Conservation (phyloP, 306 rosid species). For the Malus sieversii region DNA sequence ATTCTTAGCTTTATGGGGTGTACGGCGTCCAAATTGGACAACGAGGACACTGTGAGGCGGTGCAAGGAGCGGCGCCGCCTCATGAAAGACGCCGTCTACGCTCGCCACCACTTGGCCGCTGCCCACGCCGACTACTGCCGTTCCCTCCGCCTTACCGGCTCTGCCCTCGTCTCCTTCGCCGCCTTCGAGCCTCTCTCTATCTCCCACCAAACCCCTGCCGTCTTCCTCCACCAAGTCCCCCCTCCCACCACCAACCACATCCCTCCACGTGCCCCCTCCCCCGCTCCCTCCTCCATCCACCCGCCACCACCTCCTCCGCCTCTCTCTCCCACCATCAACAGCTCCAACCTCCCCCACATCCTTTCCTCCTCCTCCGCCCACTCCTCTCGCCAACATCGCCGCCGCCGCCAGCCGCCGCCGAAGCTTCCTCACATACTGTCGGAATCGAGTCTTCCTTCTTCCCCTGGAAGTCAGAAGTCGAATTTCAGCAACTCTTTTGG, state of each 20-base stretch:
- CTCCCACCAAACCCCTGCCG: constrained; percentile 77
- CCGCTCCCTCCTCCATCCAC: constrained; percentile 36
- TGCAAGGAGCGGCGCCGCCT: constrained; percentile 95
- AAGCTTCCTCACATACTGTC: constrained; percentile 93
- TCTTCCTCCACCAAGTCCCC: constrained; percentile 42
- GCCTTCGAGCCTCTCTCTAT: constrained; percentile 66
- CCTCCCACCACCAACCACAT: constrained; percentile 14
- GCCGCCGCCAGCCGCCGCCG: constrained; percentile 38
- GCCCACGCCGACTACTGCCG: constrained; percentile 95
- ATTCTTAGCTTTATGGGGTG: constrained; percentile 52
- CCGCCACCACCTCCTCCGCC: constrained; percentile 28
- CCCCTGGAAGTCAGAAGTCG: constrained; percentile 51
- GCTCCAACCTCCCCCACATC: constrained; percentile 58
- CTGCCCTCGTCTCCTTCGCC: constrained; percentile 67
- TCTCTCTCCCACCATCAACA: constrained; percentile 45
- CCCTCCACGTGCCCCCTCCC: constrained; percentile 39
- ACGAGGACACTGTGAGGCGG: constrained; percentile 88
- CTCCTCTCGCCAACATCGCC: constrained; percentile 28
- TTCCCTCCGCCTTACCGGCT: constrained; percentile 80
- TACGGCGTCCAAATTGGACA: constrained; percentile 77
- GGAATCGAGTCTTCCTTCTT: constrained; percentile 59
- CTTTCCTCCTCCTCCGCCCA: constrained; percentile 27
- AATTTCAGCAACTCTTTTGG: constrained; percentile 27
- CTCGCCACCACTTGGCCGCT: constrained; percentile 91
- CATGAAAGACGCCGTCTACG: constrained; percentile 71